Percentiles rank a stretch among this genome's conserved stretches.
Conservation (phyloP, 139 green algal species). For the Chlorella sp. region DNA sequence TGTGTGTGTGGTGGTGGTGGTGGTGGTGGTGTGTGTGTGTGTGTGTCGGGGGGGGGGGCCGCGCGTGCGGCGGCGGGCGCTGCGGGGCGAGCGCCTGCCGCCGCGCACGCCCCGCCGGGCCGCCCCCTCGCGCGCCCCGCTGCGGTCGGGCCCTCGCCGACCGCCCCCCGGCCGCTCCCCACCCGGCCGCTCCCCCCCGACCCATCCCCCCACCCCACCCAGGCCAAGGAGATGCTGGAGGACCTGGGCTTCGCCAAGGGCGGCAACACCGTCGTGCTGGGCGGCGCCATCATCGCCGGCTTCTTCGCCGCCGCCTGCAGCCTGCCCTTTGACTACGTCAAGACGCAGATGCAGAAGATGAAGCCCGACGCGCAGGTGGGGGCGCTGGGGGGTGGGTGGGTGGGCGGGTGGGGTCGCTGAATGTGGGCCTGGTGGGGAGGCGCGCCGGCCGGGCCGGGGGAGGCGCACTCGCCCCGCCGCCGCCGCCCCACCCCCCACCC, state of each 20-base stretch:
- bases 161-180: no score
- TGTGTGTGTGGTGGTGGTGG: background rate
- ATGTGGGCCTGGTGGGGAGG: background rate
- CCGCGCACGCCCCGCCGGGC: no score
- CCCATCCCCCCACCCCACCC: background rate
- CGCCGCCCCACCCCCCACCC: background rate
- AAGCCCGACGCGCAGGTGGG: constrained; percentile 64
- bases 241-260: constrained; percentile 71
- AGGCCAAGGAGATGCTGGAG: constrained; percentile 93
- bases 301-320: constrained; percentile 92
- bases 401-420: background rate
- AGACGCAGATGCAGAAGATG: constrained; percentile 95
- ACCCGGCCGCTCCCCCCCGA: background rate
- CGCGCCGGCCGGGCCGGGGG: background rate
- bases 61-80: no score
- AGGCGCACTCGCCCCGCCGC: background rate
- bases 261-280: constrained; percentile 56
- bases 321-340: constrained; percentile 99
- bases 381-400: constrained; percentile 9
- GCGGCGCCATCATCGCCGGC: constrained; percentile 80
- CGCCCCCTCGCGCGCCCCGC: no score
- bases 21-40: background rate
- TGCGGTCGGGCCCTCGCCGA: no score
- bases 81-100: background rate
- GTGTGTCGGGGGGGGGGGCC: background rate